phyloP scores from a whole-genome alignment of 164 flowering plant genomes.

The Hamamelis virginiana region DNA sequence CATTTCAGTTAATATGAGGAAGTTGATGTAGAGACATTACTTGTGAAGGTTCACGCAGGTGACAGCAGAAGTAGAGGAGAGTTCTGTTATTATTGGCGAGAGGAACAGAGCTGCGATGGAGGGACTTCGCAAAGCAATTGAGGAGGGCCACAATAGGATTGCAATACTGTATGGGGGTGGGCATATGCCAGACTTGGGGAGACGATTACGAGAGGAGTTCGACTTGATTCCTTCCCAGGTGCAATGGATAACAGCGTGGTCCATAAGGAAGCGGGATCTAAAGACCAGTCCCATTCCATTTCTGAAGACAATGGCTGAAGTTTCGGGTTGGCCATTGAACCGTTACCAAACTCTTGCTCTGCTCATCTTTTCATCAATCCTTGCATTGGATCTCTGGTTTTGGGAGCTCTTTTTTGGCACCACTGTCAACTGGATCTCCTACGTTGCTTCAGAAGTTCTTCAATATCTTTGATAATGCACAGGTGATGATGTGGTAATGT shows the following conservation, averaged over 20 bases:
- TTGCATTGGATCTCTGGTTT: slow-evolving; percentile 92
- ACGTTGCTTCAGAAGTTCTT: slow-evolving; percentile 42
- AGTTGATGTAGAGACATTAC: slow-evolving; percentile 3
- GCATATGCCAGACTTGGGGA: slow-evolving; percentile 98
- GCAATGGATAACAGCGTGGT: slow-evolving; percentile 96
- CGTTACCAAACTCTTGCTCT: slow-evolving; percentile 87
- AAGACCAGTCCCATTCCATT: slow-evolving; percentile 63
- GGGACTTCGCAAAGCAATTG: slow-evolving; percentile 62
- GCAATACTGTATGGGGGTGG: slow-evolving; percentile 94
- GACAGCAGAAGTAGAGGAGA: slow-evolving; percentile 72
- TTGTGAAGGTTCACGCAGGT: slow-evolving; percentile 66
- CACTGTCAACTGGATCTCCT: slow-evolving; percentile 53
- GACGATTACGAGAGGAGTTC: slow-evolving; percentile 80
- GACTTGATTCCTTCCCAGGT: slow-evolving; percentile 69
- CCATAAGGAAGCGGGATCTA: slow-evolving; percentile 56
- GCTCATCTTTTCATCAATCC: slow-evolving; percentile 73
- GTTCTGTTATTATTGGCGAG: slow-evolving; percentile 92
- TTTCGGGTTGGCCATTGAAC: slow-evolving; percentile 87
- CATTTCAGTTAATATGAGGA: neutral
- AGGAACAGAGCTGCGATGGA: slow-evolving; percentile 84
- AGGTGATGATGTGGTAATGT: slow-evolving; percentile 17
- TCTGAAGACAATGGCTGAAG: slow-evolving; percentile 60
- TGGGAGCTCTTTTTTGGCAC: slow-evolving; percentile 89
- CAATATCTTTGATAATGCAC: slow-evolving; percentile 35
- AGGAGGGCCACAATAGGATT: slow-evolving; percentile 67